phyloP scores from a whole-genome alignment of 108 stramenopile genomes.

The Nitzschia inconspicua region DNA sequence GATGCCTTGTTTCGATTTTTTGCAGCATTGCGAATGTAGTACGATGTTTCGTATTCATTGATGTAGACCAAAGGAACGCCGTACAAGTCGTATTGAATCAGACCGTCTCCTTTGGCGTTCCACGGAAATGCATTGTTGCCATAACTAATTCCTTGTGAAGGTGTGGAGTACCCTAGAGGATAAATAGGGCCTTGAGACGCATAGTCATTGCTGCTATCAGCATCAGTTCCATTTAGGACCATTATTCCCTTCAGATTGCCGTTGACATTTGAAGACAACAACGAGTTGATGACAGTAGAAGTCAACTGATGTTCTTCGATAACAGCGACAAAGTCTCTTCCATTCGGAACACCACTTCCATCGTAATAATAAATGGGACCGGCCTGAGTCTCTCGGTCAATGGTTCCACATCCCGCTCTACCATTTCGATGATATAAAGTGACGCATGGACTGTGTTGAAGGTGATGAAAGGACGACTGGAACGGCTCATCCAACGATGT shows the following conservation, averaged over 20 bases:
- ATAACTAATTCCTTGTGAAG: slow-evolving; percentile 46
- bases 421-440: slow-evolving; percentile 72
- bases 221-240: slow-evolving; percentile 49
- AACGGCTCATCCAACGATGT: slow-evolving; percentile 56
- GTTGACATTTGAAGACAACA: slow-evolving; percentile 33
- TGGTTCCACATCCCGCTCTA: slow-evolving; percentile 76
- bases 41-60: slow-evolving; percentile 34
- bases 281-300: slow-evolving; percentile 28
- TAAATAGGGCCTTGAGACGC: slow-evolving; percentile 52
- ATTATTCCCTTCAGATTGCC: slow-evolving; percentile 69
- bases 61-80: slow-evolving; percentile 78
- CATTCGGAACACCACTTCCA: slow-evolving; percentile 22
- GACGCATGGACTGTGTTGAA: slow-evolving; percentile 66
- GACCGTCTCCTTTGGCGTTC: slow-evolving; percentile 67
- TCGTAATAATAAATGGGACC: slow-evolving; percentile 57
- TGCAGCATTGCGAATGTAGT: slow-evolving; percentile 42
- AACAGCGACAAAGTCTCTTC: slow-evolving; percentile 60
- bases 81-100: slow-evolving; percentile 52
- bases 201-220: slow-evolving; percentile 14
- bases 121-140: slow-evolving; percentile 63
- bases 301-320: slow-evolving; percentile 63
- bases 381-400: slow-evolving; percentile 41
- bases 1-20: slow-evolving; percentile 14
- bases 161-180: slow-evolving; percentile 70
- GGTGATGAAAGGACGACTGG: slow-evolving; percentile 47